These are phyloP conservation scores for Dothistroma pini DNA, from an alignment of 2,329 filamentous ascomycete species.

Conservation along the genomic window DNA sequence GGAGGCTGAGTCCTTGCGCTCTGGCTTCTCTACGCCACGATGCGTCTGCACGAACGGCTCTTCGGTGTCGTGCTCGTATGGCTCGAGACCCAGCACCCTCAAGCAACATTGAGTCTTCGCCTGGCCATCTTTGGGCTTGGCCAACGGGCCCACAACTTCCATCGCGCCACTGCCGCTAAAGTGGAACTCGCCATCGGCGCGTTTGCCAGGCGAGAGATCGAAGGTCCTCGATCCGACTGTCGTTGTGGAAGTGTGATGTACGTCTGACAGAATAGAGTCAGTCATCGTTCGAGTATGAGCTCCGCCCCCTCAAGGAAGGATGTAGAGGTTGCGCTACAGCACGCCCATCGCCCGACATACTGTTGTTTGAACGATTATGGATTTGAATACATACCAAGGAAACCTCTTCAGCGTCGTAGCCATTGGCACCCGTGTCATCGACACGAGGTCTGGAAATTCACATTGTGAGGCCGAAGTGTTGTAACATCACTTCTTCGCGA, in stretches of 20 bases:
- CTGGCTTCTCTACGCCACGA: background rate
- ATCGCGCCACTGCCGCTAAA: background rate
- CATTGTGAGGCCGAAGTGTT: constrained; percentile 8
- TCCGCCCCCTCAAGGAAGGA: no score
- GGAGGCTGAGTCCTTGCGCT: background rate
- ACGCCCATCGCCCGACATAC: no score
- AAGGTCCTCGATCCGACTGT: background rate
- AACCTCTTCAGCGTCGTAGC: no score
- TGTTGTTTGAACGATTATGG: no score
- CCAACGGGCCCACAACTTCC: background rate
- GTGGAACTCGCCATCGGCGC: background rate
- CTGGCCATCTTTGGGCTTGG: background rate
- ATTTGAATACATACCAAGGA: background rate
- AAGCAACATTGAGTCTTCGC: background rate
- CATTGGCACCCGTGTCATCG: no score
- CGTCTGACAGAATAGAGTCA: background rate
- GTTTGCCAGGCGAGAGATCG: background rate
- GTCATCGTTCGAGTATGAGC: no score
- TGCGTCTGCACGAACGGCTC: background rate
- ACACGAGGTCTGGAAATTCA: background rate
- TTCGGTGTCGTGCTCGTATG: background rate
- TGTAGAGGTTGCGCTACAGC: no score
- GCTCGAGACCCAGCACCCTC: background rate
- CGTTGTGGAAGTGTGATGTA: background rate
- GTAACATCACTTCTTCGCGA: background rate